Percentiles rank a stretch among this genome's conserved stretches.
Evolutionary conservation across 2,329 filamentous ascomycete species (phyloP).

Genomic region (Fusarium sp.): DNA sequence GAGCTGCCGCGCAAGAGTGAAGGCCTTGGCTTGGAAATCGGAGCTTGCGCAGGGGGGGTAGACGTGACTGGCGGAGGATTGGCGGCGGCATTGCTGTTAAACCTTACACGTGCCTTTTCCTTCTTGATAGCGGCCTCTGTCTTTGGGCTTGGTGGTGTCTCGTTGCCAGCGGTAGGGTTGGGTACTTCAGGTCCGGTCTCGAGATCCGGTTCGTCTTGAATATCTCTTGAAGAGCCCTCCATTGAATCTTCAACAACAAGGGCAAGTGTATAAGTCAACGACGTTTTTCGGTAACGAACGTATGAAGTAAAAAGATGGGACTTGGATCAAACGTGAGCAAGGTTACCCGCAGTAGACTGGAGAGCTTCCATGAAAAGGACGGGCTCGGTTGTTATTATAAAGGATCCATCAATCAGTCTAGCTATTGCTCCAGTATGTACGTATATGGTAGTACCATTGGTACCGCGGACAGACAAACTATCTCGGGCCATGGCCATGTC

Average conservation of each 20-base stretch:
- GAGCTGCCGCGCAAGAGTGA: constrained; percentile 62
- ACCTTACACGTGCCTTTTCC: constrained; percentile 64
- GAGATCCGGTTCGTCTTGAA: constrained; percentile 44
- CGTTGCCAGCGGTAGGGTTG: constrained; percentile 16
- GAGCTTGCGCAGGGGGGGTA: constrained; percentile 20
- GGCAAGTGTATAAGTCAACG: constrained; percentile 2
- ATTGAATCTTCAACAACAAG: constrained; percentile 26
- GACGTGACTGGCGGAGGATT: constrained; percentile 46
- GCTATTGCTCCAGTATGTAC: constrained; percentile 18
- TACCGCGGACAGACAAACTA: constrained; percentile 8
- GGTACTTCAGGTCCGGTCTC: constrained; percentile 30
- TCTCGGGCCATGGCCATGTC: constrained; percentile 29
- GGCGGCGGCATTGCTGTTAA: constrained; percentile 62
- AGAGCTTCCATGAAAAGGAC: constrained; percentile 19
- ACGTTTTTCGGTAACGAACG: constrained; percentile 29
- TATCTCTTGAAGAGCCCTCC: constrained; percentile 42
- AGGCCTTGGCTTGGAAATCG: constrained; percentile 54
- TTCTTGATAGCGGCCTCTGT: constrained; percentile 48
- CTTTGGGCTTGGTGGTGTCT: constrained; percentile 30
- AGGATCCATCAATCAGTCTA: constrained; percentile 21
- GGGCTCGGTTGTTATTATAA: constrained; percentile 39
- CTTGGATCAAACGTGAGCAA: constrained; percentile 29
- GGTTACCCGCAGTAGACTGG: constrained; percentile 21
- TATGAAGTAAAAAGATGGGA: constrained; percentile 25
- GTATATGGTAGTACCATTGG: not conserved